Conservation (phyloP, 148 eudicot species). For the Chenopodium berlandieri region DNA sequence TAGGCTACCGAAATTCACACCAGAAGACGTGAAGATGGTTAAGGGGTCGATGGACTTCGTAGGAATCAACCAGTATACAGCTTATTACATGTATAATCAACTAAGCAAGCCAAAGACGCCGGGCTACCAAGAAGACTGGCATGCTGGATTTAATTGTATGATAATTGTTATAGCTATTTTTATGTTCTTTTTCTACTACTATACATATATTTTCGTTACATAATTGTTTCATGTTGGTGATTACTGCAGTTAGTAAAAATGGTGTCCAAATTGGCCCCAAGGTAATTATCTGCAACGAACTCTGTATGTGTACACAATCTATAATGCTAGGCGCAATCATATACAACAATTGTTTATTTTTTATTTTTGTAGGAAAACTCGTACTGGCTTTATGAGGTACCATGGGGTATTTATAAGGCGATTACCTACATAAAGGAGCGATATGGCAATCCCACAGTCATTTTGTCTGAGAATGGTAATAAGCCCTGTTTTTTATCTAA, state of each 20-base stretch:
- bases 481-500: neutral
- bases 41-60: constrained; percentile 83
- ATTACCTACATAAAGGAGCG: constrained; percentile 71
- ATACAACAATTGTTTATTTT: neutral
- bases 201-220: neutral
- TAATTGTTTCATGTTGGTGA: constrained; percentile 1
- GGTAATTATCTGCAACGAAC: constrained; percentile 34
- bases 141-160: constrained; percentile 81
- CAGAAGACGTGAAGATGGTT: constrained; percentile 65
- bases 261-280: constrained; percentile 85
- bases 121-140: constrained; percentile 86
- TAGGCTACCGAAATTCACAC: constrained; percentile 77
- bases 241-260: constrained; percentile 47
- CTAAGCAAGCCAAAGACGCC: constrained; percentile 33
- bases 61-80: constrained; percentile 87
- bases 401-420: constrained; percentile 89
- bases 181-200: neutral
- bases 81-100: constrained; percentile 64
- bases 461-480: constrained; percentile 85
- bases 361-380: constrained; percentile 57
- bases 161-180: neutral
- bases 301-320: neutral
- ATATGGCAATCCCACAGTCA: constrained; percentile 75
- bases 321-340: neutral
- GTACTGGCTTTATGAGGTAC: constrained; percentile 75